A percentile compares a stretch with the other conserved stretches of the same genome.
Conservation (phyloP, 177 flowering plant genomes). For the Tripterygium wilfordii region DNA sequence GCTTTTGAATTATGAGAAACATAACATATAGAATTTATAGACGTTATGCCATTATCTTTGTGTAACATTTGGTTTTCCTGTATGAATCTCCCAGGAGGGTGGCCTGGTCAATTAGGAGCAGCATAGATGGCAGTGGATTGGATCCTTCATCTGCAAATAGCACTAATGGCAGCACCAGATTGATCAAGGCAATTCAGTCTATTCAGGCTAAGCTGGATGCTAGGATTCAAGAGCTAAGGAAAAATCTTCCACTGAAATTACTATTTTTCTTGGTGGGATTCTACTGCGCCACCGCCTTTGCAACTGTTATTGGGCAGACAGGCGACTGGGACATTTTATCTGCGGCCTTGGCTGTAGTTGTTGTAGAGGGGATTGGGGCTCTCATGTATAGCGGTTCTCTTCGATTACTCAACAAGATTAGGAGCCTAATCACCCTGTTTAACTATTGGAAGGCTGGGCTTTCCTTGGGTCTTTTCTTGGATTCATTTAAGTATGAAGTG, state of each 20-base stretch:
- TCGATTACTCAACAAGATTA: conserved; percentile 42
- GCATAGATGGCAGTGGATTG: conserved; percentile 35
- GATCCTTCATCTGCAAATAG: conserved; percentile 41
- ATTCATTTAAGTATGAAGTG: conserved; percentile 81
- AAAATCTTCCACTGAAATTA: conserved; percentile 67
- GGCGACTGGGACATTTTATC: conserved; percentile 98
- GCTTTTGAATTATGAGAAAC: too few species aligned
- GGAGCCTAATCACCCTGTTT: conserved; percentile 53
- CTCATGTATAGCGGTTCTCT: conserved; percentile 82
- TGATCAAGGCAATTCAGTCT: conserved; percentile 47
- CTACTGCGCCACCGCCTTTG: conserved; percentile 92
- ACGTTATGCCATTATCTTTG: too few species aligned
- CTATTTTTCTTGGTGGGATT: conserved; percentile 88
- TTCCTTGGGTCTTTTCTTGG: conserved; percentile 90
- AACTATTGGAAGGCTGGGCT: conserved; percentile 96
- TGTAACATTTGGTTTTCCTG: too few species aligned
- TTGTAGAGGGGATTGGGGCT: conserved; percentile 93
- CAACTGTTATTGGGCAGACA: conserved; percentile 96
- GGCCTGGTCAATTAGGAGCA: conserved; percentile 55
- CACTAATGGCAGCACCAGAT: conserved; percentile 46
- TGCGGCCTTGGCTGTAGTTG: conserved; percentile 87
- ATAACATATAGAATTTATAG: too few species aligned
- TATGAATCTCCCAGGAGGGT: conserved; percentile 39
- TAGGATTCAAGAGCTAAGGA: conserved; percentile 51
- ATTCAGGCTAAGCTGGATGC: conserved; percentile 41